Conservation (phyloP, 306 rosid species). For the Morella rubra region DNA sequence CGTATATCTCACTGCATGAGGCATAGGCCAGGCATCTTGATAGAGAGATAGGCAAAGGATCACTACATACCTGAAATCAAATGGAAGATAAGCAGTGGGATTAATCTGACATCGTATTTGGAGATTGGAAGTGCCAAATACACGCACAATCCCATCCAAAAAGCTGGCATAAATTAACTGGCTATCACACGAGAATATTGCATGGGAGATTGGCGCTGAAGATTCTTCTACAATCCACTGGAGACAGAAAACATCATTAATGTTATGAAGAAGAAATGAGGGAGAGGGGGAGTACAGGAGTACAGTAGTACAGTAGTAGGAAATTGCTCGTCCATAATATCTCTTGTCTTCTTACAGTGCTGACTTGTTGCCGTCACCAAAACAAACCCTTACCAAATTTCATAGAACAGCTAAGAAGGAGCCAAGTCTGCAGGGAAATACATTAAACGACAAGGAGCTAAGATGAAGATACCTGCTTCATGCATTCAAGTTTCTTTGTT, state of each 20-base stretch:
- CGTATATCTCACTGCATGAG: background rate
- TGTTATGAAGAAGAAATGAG: background rate
- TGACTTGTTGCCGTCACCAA: background rate
- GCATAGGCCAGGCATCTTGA: background rate
- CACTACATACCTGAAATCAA: slow-evolving; percentile 62
- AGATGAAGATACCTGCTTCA: slow-evolving; percentile 47
- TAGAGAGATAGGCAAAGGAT: background rate
- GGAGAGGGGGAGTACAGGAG: background rate
- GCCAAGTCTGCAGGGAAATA: slow-evolving; percentile 1
- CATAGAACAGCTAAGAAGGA: background rate
- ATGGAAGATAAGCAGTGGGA: slow-evolving; percentile 67
- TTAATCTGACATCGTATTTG: slow-evolving; percentile 58
- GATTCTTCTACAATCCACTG: slow-evolving; percentile 76
- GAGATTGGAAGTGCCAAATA: slow-evolving; percentile 54
- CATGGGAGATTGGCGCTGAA: slow-evolving; percentile 83
- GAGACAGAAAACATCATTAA: background rate
- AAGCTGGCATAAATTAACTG: slow-evolving; percentile 62
- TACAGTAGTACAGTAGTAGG: background rate
- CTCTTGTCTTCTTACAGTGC: background rate
- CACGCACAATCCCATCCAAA: slow-evolving; percentile 52
- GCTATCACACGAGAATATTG: slow-evolving; percentile 82
- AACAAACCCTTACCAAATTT: background rate
- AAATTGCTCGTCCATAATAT: background rate
- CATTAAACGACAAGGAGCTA: background rate
- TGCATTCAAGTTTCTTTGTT: slow-evolving; percentile 52